Conservation (phyloP, 805 yeast species). For the Candida berthetii region DNA sequence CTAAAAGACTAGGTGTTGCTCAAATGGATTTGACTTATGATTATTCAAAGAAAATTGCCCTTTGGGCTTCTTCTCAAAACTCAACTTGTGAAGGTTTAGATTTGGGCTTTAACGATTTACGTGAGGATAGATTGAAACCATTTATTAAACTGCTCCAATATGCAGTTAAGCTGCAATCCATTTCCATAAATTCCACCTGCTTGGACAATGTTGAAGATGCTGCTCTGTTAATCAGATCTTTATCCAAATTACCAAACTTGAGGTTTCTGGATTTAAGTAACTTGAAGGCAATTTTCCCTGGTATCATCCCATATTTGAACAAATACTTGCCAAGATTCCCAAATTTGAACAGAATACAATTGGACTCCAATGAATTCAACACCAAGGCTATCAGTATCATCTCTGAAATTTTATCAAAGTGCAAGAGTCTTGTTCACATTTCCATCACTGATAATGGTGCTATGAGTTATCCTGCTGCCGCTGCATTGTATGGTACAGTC, state of each 20-base stretch:
- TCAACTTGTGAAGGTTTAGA: slow-evolving; percentile 61
- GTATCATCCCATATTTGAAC: slow-evolving; percentile 48
- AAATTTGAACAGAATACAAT: slow-evolving; percentile 55
- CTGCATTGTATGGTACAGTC: slow-evolving; percentile 66
- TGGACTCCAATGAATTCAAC: slow-evolving; percentile 61
- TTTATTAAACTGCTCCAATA: slow-evolving; percentile 13
- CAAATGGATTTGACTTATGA: slow-evolving; percentile 55
- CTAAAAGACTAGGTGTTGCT: slow-evolving; percentile 70
- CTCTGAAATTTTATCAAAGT: slow-evolving; percentile 64
- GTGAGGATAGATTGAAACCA: slow-evolving; percentile 22
- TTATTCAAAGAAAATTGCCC: slow-evolving; percentile 50
- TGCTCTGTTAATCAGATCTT: slow-evolving; percentile 38
- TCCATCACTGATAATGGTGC: slow-evolving; percentile 58
- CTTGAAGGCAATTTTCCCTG: slow-evolving; percentile 62
- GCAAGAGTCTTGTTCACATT: slow-evolving; percentile 59
- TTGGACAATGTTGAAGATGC: slow-evolving; percentile 46
- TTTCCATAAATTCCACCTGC: slow-evolving; percentile 64
- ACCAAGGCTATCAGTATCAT: slow-evolving; percentile 50
- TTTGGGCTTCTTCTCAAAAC: slow-evolving; percentile 47
- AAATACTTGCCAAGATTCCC: slow-evolving; percentile 65
- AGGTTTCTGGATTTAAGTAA: slow-evolving; percentile 73
- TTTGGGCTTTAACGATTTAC: slow-evolving; percentile 74
- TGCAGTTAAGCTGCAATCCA: slow-evolving; percentile 29
- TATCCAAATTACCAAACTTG: slow-evolving; percentile 51
- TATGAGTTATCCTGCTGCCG: slow-evolving; percentile 54